Base-by-base conservation (phyloP, 805 yeast species). In the Suhomyces pyralidae region DNA sequence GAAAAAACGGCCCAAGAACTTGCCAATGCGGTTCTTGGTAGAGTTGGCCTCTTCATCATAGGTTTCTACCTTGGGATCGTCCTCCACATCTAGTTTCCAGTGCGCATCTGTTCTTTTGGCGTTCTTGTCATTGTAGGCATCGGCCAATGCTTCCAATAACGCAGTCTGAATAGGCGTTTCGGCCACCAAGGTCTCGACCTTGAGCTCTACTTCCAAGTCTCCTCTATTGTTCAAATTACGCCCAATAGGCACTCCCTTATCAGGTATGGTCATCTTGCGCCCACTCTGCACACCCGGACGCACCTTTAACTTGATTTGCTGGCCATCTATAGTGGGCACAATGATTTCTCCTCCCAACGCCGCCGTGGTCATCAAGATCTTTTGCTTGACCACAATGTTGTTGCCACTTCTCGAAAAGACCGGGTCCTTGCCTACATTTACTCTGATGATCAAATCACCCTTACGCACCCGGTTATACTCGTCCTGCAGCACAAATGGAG, bases 361-460 rank as follows among this genome's bases (percentile, higher is more conserved):
- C 1, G 99, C 99, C 0, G 99, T 94, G 1, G 99, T 94, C 84
- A 90, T 88, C 46, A 94, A 88, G 49, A 94, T 84, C 44, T 83
- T 82, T 46, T 85, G 82, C 25, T 78, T 76, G 62, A 83, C 81
- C 52, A 87, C 67, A 53, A 94, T 78, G 61, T 89, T 86, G 58
- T 82, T 80, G 34, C 87, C 85, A 32, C 76, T 76, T 48, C 97
- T 80, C 26, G 76, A 72, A 70, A 92, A 94, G 28, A 75, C 70
- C 36, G 85, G 79, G 67, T 94, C 97, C 28, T 85, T 85, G 59
- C 80, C 77, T 26, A 94, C 94, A 57, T 84, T 82, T 40, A 94
- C 83, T 61, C 96, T 80, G 19, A 94, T 84, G 56, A 88, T 84
- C 67, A 94, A 79, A 65, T 94, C 99, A 61, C 99, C 99, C 62